Base-by-base conservation (phyloP, 1,284 basidiomycete genomes). In the Mycosarcoma maydis region DNA sequence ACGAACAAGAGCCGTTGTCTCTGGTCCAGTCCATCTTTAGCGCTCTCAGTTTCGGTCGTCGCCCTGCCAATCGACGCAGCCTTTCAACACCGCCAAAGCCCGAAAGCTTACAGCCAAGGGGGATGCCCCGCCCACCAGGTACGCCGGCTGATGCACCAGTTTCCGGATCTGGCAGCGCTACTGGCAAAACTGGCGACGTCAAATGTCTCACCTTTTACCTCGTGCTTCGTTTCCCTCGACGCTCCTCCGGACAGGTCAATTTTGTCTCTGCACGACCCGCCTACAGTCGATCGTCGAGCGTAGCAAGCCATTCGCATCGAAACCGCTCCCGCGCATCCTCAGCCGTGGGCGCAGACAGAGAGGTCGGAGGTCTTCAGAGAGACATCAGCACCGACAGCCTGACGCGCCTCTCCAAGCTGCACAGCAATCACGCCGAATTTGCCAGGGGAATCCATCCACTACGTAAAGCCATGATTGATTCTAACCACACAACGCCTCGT, bases 11-110 rank as follows among this genome's bases (percentile, higher is more conserved):
- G 48, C 54, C 60, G 1, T 55, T 69, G 26, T 60, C 60, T 22
- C 51, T 78, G 6, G 75, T 77, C 10, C 76, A 78, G 58, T 65
- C 65, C 43, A 77, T 78, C 66, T 74, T 78, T 54, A 75, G 73
- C 33, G 76, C 76, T 0, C 53, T 71, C 33, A 60, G 48, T 29
- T 77, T 75, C 43, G 75, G 76, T 7, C 56, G 72, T 17, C 67
- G 72, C 23, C 60, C 72, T 10, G 39, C 72, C 14, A 60, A 64
- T 36, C 72, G 69, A 39, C 57, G 69, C 13, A 67, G 61, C 19
- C 33, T 60, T 2, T 72, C 75, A 9, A 68, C 61, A 14, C 72
- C 74, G 5, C 60, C 72, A 26, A 69, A 70, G 34, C 52, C 75
- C 11, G 52, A 61, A 6, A 61, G 41, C 19, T 16, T 58, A n/a